Evolutionary conservation across 345 rosid genomes (phyloP), one percentile per base, ranked within the genome.

Genomic region (Eucalyptus victrix): DNA sequence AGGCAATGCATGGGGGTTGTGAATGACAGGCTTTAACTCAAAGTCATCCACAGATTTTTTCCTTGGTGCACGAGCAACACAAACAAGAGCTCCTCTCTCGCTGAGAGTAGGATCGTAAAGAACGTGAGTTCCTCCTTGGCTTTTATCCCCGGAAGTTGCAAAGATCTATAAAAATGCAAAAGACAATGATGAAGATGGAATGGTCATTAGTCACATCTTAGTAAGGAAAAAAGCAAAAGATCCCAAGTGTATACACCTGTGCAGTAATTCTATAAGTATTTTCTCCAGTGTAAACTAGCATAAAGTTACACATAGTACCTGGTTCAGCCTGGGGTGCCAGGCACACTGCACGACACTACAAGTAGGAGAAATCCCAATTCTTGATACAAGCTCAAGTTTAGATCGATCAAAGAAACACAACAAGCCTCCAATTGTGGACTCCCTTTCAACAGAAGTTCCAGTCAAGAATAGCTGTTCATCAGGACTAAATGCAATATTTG

Each of bases 31-130:
- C 87, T 95, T 95, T 47, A 93, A 94, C 96, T 92, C 97, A 92
- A 97, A 96, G 93, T 97, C 99, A 87, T 98, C 99, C 76, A 98
- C 91, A 83, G 99, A 98, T 91, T 97, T 95, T 92, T 95, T 96
- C 95, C 99, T 94, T 37, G 99, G 99, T 18, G 99, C 99, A 87
- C 98, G 97, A 87, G 98, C 98, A 90, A 97, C 97, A 91, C 99
- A 98, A 23, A 96, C 98, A 60, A 97, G 98, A 89, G 99, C 99
- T 50, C 99, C 99, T 93, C 95, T 96, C 94, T 96, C 97, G 42
- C 99, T 97, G 58, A 94, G 91, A 50, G 94, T 95, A 58, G 99
- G 99, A 90, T 97, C 99, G 88, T 96, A 98, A 56, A 98, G 91
- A 86, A 97, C 88, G 89, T 96, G 99, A 87, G 97, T 96, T 91